Percentiles rank a stretch among this genome's conserved stretches.
Conservation (phyloP, 2,329 filamentous ascomycete species). For the Lachnellula suecica region DNA sequence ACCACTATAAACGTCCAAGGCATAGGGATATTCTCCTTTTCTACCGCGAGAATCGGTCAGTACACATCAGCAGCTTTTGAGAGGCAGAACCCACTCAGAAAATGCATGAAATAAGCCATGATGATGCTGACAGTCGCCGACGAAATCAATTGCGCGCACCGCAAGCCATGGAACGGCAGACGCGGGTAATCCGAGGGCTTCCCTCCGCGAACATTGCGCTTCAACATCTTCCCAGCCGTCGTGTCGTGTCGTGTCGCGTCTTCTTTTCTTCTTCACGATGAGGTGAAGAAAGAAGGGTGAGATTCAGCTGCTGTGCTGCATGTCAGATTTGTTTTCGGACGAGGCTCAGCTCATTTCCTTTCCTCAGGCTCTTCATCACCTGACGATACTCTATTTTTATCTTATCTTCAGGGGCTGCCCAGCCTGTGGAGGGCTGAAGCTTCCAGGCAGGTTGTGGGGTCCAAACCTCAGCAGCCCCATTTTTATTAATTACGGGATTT, state of each 20-base stretch:
- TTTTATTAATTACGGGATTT: too few relatives aligned
- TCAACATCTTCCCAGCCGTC: slow-evolving; percentile 9
- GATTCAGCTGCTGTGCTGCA: too few relatives aligned
- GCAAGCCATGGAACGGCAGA: slow-evolving; percentile 26
- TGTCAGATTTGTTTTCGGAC: too few relatives aligned
- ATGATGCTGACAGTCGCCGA: slow-evolving; percentile 26
- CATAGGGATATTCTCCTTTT: slow-evolving; percentile 23
- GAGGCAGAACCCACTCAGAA: slow-evolving; percentile 21
- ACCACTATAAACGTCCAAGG: slow-evolving; percentile 32
- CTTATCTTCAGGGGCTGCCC: too few relatives aligned
- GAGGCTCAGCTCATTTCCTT: too few relatives aligned
- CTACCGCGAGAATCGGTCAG: not conserved
- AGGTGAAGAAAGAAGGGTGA: not conserved
- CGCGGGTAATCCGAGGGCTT: slow-evolving; percentile 30
- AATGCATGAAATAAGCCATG: slow-evolving; percentile 31
- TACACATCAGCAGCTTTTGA: not conserved
- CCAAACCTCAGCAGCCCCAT: too few relatives aligned
- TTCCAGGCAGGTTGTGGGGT: too few relatives aligned
- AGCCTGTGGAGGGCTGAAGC: too few relatives aligned
- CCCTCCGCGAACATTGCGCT: slow-evolving; percentile 28
- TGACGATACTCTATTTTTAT: too few relatives aligned
- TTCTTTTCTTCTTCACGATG: not conserved
- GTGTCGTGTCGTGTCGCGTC: not conserved
- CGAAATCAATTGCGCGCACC: slow-evolving; percentile 24
- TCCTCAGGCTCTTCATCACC: too few relatives aligned